Evolutionary conservation across 352 stramenopile genomes (phyloP).

Genomic region (Phytophthora citricola): DNA sequence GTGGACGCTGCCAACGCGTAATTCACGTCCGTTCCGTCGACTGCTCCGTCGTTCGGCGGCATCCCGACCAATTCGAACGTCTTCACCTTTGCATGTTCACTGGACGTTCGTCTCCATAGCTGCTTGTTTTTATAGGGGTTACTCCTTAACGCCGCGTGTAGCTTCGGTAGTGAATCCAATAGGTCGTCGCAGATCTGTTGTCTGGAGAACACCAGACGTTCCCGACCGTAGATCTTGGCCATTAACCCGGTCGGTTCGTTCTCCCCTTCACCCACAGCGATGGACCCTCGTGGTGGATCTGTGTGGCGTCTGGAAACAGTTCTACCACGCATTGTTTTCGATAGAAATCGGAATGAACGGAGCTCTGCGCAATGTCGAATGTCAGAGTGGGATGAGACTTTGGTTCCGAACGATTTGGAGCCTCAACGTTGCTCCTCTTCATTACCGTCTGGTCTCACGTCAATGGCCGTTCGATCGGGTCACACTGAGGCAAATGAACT

Average conservation of each 20-base stretch:
- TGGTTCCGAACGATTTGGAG: slow-evolving; percentile 16
- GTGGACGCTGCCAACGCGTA: slow-evolving; percentile 48
- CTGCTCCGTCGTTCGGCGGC: slow-evolving; percentile 22
- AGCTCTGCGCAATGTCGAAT: slow-evolving; percentile 16
- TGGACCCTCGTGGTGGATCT: slow-evolving; percentile 15
- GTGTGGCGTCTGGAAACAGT: slow-evolving; percentile 2
- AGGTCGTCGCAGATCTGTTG: slow-evolving; percentile 43
- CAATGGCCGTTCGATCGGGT: slow-evolving; percentile 1
- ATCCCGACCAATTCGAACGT: slow-evolving; percentile 48
- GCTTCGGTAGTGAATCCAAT: slow-evolving; percentile 34
- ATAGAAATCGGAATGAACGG: slow-evolving; percentile 8
- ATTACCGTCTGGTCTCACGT: slow-evolving; percentile 23
- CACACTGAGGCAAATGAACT: background rate
- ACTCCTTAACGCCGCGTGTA: slow-evolving; percentile 38
- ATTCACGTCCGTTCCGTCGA: slow-evolving; percentile 36
- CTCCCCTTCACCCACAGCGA: slow-evolving; percentile 5
- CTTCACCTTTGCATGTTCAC: slow-evolving; percentile 1
- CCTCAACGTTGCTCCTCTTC: slow-evolving; percentile 22
- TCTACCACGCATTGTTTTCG: background rate
- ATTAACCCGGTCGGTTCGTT: slow-evolving; percentile 20
- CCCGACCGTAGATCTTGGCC: slow-evolving; percentile 21
- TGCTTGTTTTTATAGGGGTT: slow-evolving; percentile 20
- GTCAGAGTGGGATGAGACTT: slow-evolving; percentile 19
- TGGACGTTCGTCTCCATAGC: slow-evolving; percentile 42
- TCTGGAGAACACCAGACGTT: slow-evolving; percentile 30